These are phyloP conservation scores for Cystofilobasidium ferigula DNA, from an alignment of 768 basidiomycete species.

Conservation along the genomic window DNA sequence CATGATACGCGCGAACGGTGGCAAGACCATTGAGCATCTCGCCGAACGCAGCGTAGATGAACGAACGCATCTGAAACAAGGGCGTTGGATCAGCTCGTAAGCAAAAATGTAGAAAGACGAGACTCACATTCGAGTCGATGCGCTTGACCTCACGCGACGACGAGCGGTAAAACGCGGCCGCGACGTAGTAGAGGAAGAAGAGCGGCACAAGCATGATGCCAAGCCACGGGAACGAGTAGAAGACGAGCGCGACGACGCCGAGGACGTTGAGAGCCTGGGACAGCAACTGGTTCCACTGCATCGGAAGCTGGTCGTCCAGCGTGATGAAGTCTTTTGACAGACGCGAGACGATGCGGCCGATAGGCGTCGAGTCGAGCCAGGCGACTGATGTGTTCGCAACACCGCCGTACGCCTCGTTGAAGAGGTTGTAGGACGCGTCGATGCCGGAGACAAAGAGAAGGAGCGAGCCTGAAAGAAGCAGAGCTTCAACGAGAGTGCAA, in stretches of 20 bases:
- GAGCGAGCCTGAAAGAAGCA: neutral
- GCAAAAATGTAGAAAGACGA: neutral
- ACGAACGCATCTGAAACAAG: slow-evolving; percentile 56
- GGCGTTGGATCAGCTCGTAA: neutral
- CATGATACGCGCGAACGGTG: slow-evolving; percentile 80
- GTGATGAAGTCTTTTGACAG: slow-evolving; percentile 38
- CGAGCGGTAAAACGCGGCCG: slow-evolving; percentile 69
- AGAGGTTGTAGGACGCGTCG: slow-evolving; percentile 43
- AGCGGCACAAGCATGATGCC: slow-evolving; percentile 9
- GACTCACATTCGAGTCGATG: slow-evolving; percentile 27
- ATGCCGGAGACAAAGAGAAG: slow-evolving; percentile 29
- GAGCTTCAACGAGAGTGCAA: no score
- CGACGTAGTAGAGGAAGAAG: slow-evolving; percentile 51
- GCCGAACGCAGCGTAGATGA: slow-evolving; percentile 89
- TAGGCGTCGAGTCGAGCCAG: slow-evolving; percentile 17
- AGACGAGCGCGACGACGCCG: slow-evolving; percentile 20
- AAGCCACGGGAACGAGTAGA: slow-evolving; percentile 24
- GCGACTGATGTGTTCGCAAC: slow-evolving; percentile 45
- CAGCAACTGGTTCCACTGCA: slow-evolving; percentile 11
- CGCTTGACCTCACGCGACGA: slow-evolving; percentile 76
- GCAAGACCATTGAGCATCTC: slow-evolving; percentile 64
- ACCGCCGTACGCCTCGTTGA: slow-evolving; percentile 47
- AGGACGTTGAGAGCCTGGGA: slow-evolving; percentile 11
- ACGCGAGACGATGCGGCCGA: slow-evolving; percentile 36
- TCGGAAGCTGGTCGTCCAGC: slow-evolving; percentile 32